Evolutionary conservation across 2,329 filamentous ascomycete genomes (phyloP), one percentile per base, ranked within the genome.

Genomic region (Calonectria hawksworthii): DNA sequence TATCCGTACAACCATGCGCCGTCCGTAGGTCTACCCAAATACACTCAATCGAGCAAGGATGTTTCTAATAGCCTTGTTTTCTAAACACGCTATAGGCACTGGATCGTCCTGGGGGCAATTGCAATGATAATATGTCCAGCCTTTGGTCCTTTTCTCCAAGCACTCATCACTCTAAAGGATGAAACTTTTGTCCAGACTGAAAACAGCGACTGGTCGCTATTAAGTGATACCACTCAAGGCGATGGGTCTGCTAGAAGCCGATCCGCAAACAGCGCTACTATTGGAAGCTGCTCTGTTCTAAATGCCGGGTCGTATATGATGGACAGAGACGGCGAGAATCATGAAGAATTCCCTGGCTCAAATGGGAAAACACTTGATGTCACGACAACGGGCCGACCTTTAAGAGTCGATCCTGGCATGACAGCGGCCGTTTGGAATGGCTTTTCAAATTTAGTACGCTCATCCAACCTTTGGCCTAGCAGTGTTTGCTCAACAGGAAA

Each of bases 121-220:
- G 54, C 73, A 16, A 70, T 67, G 0, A 56, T 77, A 6, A 41
- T 70, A 0, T 70, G 77, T 0, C 21, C 75, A 1, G 70, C 52
- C 8, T 77, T 68, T 36, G 75, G 70, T 5, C 70, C 75, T 1
- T 76, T 77, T 44, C 61, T 65, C 6, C 61, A 65, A 14, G 73
- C 70, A 1, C 56, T 77, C 4, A n/a, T 77, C 0, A 54, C 28
- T 8, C 44, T 77, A 2, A 32, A 76, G 1, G 52, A 36, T 3
- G 38, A 65, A 2, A 5, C n/a, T 0, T 21, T 16, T 5, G 18
- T 65, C 13, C 11, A 44, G 30, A 30, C 18, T 3, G 8, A 34
- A 23, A 65, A 54, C 28, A 21, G 34, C 2, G 36, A 10, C 8
- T 36, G 23, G 51, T 34, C 34, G 1, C 61, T 54, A 36, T 26